Percentiles rank a stretch among this genome's conserved stretches.
phyloP scores from a whole-genome alignment of 2,329 filamentous ascomycete species.

The Monilinia vaccinii-corymbosi region DNA sequence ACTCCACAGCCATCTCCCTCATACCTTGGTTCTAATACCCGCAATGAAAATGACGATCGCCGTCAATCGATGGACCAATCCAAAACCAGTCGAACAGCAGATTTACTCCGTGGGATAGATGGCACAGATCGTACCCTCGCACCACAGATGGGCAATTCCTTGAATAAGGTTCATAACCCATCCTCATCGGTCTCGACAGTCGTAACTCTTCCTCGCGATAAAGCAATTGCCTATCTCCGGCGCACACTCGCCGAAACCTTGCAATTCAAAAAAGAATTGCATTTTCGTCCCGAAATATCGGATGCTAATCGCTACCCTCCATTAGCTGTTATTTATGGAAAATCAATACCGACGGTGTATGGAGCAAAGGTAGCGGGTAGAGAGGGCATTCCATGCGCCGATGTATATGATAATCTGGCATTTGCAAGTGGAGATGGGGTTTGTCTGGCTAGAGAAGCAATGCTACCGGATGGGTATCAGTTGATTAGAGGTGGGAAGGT shows the following conservation, averaged over 20 bases:
- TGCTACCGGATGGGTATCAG: slow-evolving; percentile 73
- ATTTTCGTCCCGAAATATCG: slow-evolving; percentile 50
- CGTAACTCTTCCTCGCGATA: slow-evolving; percentile 29
- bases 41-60: slow-evolving; percentile 22
- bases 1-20: slow-evolving; percentile 11
- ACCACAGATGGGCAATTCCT: slow-evolving; percentile 24
- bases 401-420: slow-evolving; percentile 77
- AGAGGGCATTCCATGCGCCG: slow-evolving; percentile 65
- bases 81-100: slow-evolving; percentile 22
- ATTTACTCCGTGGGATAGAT: slow-evolving; percentile 19
- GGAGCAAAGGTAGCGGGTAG: slow-evolving; percentile 64
- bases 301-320: slow-evolving; percentile 71
- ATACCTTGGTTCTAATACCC: slow-evolving; percentile 11
- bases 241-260: slow-evolving; percentile 65
- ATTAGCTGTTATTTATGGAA: slow-evolving; percentile 74
- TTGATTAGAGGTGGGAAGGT: slow-evolving; percentile 66
- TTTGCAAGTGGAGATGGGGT: slow-evolving; percentile 88
- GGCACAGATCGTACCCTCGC: slow-evolving; percentile 26
- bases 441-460: slow-evolving; percentile 73
- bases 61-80: slow-evolving; percentile 14
- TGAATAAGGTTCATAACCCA: slow-evolving; percentile 19
- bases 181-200: slow-evolving; percentile 26
- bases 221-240: slow-evolving; percentile 54
- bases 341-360: slow-evolving; percentile 76
- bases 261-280: slow-evolving; percentile 67